phyloP scores from a whole-genome alignment of 139 green algal species.

The Chlamydomonas schloesseri region DNA sequence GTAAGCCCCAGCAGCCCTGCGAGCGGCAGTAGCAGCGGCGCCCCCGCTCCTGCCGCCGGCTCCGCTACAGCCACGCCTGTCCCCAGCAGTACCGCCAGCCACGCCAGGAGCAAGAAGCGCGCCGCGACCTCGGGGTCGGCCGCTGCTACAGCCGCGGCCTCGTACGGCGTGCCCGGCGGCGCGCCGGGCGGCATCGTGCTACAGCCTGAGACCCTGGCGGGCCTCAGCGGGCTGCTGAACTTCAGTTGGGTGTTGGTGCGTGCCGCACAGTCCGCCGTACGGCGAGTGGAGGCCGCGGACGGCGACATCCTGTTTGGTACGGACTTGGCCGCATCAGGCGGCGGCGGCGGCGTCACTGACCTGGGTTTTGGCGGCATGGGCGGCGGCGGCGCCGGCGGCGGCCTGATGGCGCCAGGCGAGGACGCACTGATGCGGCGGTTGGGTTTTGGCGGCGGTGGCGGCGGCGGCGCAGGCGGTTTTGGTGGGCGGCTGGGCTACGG shows the following conservation, averaged over 20 bases:
- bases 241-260: not conserved
- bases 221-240: not conserved
- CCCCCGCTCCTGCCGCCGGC: no score
- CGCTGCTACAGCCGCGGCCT: not conserved
- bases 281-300: not conserved
- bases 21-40: not conserved
- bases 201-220: slow-evolving; percentile 25
- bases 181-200: not conserved
- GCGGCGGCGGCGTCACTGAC: not conserved
- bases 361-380: not conserved
- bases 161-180: not conserved
- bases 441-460: not conserved
- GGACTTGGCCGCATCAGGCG: not conserved
- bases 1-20: not conserved
- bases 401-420: not conserved
- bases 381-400: not conserved
- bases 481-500: no score
- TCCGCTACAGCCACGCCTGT: no score
- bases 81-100: no score
- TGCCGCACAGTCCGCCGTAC: not conserved
- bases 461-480: not conserved
- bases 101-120: not conserved
- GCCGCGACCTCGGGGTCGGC: not conserved
- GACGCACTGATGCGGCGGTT: not conserved
- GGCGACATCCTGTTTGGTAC: no score